A percentile compares a stretch with the other conserved stretches of the same genome.
Conservation (phyloP, 2,329 filamentous ascomycete species). For the Gnomoniopsis sp. region DNA sequence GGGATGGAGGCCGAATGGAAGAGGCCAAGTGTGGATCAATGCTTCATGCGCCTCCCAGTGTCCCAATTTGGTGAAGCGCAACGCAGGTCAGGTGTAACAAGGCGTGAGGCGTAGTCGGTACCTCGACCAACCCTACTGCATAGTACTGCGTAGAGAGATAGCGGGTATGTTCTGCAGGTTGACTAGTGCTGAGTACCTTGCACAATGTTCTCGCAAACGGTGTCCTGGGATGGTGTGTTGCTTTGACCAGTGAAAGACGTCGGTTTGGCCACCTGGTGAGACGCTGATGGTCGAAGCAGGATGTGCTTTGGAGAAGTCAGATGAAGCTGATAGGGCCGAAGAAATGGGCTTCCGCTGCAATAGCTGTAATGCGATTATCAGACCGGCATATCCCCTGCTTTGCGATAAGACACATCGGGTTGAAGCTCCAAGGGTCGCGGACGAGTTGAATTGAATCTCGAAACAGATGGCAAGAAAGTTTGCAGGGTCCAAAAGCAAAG, state of each 20-base stretch:
- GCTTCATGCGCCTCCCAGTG: slow-evolving; percentile 12
- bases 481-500: background rate
- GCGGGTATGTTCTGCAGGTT: background rate
- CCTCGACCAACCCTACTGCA: background rate
- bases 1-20: slow-evolving; percentile 2
- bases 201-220: background rate
- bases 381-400: slow-evolving; percentile 12
- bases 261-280: slow-evolving; percentile 13
- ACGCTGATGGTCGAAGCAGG: slow-evolving; percentile 7
- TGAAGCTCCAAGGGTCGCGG: background rate
- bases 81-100: background rate
- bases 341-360: background rate
- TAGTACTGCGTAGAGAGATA: background rate
- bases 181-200: background rate
- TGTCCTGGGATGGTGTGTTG: slow-evolving; percentile 5
- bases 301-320: background rate
- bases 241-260: slow-evolving; percentile 10
- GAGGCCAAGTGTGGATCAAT: slow-evolving; percentile 15
- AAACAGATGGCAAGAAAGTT: background rate
- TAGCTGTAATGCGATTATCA: slow-evolving; percentile 7
- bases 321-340: slow-evolving; percentile 8
- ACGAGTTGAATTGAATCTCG: background rate
- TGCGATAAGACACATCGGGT: background rate
- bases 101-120: background rate
- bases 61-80: slow-evolving; percentile 1